Percentiles rank a stretch among this genome's conserved stretches.
These are phyloP conservation scores for Penicillium canariense DNA, from an alignment of 495 filamentous ascomycete species.

Conservation along the genomic window DNA sequence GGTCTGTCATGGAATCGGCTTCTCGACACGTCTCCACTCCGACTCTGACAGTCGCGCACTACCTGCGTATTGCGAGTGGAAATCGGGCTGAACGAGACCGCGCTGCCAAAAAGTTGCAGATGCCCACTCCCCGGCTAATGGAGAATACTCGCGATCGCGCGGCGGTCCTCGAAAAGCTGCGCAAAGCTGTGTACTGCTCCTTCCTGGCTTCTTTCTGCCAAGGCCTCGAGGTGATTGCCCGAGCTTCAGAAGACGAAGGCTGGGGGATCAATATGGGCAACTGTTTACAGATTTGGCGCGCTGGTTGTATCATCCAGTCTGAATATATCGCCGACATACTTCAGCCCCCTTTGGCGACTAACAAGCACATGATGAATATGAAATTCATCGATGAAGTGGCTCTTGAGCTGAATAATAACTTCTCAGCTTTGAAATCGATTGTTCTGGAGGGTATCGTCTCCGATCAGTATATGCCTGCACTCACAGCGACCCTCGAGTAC, in stretches of 20 bases:
- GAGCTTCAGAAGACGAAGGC: slow-evolving; percentile 56
- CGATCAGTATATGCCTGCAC: slow-evolving; percentile 63
- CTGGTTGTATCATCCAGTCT: slow-evolving; percentile 71
- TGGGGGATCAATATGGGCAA: slow-evolving; percentile 62
- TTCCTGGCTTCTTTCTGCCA: slow-evolving; percentile 66
- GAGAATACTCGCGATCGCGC: slow-evolving; percentile 41
- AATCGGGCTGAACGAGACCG: slow-evolving; percentile 55
- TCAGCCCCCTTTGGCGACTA: slow-evolving; percentile 36
- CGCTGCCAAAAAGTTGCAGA: slow-evolving; percentile 42
- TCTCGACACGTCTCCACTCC: slow-evolving; percentile 61
- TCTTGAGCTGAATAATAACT: slow-evolving; percentile 51
- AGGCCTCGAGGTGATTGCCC: slow-evolving; percentile 64
- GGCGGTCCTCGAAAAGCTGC: slow-evolving; percentile 57
- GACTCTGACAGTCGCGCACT: slow-evolving; percentile 63
- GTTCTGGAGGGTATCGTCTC: slow-evolving; percentile 55
- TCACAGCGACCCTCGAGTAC: slow-evolving; percentile 67
- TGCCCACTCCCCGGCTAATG: slow-evolving; percentile 42
- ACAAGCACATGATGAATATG: slow-evolving; percentile 35
- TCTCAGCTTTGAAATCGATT: slow-evolving; percentile 53
- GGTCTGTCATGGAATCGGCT: slow-evolving; percentile 61
- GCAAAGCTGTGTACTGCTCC: slow-evolving; percentile 58
- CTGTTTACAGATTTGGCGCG: slow-evolving; percentile 68
- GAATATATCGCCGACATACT: slow-evolving; percentile 64
- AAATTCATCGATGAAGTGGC: slow-evolving; percentile 52
- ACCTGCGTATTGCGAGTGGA: slow-evolving; percentile 63